Evolutionary conservation across 768 basidiomycete genomes (phyloP).

Genomic region (Floccularia luteovirens): DNA sequence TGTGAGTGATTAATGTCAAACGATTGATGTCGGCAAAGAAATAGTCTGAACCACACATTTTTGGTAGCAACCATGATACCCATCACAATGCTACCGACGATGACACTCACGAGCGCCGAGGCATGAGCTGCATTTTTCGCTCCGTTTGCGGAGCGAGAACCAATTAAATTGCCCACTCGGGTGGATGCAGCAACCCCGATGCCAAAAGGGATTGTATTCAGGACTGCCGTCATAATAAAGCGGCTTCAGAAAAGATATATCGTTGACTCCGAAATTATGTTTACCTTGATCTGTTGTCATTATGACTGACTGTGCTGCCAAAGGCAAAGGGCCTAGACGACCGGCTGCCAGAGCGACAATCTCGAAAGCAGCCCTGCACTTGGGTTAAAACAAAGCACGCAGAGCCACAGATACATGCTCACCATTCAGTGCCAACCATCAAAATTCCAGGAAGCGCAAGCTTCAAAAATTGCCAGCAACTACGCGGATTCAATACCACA

Average conservation of each 20-base stretch:
- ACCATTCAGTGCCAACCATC: slow-evolving; percentile 83
- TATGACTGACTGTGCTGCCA: slow-evolving; percentile 72
- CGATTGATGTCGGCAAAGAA: too few relatives aligned
- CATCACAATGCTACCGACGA: slow-evolving; percentile 56
- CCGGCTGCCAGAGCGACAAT: slow-evolving; percentile 77
- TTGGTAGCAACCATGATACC: slow-evolving; percentile 43
- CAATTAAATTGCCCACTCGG: slow-evolving; percentile 68
- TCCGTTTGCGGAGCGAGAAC: slow-evolving; percentile 39
- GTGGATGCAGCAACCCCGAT: slow-evolving; percentile 71
- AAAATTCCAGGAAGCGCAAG: slow-evolving; percentile 72
- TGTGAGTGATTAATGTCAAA: slow-evolving; percentile 15
- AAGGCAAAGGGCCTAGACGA: slow-evolving; percentile 52
- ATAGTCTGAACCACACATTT: slow-evolving; percentile 37
- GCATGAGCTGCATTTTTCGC: slow-evolving; percentile 57
- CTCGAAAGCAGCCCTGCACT: slow-evolving; percentile 68
- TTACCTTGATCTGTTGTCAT: slow-evolving; percentile 77
- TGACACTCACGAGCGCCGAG: slow-evolving; percentile 54
- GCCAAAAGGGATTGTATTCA: slow-evolving; percentile 72
- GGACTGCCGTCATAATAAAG: slow-evolving; percentile 25
- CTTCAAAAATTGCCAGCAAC: slow-evolving; percentile 51
- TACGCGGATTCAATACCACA: slow-evolving; percentile 34
- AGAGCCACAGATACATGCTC: slow-evolving; percentile 8
- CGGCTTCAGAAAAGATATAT: too few relatives aligned
- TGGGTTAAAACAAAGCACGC: slow-evolving; percentile 1
- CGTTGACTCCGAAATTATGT: too few relatives aligned